Base-by-base conservation (phyloP, 495 filamentous ascomycete genomes). In the Amniculicola lignicola region DNA sequence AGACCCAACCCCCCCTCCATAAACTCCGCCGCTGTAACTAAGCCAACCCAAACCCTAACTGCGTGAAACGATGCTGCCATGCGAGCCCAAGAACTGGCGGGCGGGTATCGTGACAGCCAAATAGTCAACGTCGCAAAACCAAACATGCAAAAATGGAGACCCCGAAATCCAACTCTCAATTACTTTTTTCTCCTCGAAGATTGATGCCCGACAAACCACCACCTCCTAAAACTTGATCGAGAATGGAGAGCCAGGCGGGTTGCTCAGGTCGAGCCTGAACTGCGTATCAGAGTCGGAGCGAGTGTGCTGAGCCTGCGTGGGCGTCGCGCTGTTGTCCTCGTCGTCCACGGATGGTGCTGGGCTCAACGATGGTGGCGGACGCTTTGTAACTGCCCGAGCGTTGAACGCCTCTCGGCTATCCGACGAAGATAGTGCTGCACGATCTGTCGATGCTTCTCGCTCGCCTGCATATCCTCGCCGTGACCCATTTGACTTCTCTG, bases 301-400 rank as follows among this genome's bases (percentile, higher is more conserved):
- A 19, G 21, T 37, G 36, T 61, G 57, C n/a, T 58, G 56, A 3
- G 57, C 62, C 29, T 63, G 58, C 10, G 62, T 66, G 4, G 64
- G 64, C 12, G 64, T 67, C 25, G 57, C 52, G 29, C 50, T 59
- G 24, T 61, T 55, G 27, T 67, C 63, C 10, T 63, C 63, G 10
- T 66, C 60, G 12, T 62, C 60, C 24, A 24, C 35, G 7, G 40
- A 27, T 22, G 39, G 23, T 9, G 50, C 52, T 16, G 43, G 37
- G 19, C 21, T 63, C 28, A 63, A 22, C 23, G 54, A 38, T 7
- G 59, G 35, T 0, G 55, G 51, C 39, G 29, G 43, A 35, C 49
- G 63, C 16, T 33, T 48, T 40, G 39, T 59, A 28, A 41, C 55
- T 28, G 22, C 50, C 21, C 31, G 48, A 49, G 53, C 16, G 60